These are phyloP conservation scores for Debaryomyces castellii DNA, from an alignment of 805 yeast genomes.

Conservation along the genomic window DNA sequence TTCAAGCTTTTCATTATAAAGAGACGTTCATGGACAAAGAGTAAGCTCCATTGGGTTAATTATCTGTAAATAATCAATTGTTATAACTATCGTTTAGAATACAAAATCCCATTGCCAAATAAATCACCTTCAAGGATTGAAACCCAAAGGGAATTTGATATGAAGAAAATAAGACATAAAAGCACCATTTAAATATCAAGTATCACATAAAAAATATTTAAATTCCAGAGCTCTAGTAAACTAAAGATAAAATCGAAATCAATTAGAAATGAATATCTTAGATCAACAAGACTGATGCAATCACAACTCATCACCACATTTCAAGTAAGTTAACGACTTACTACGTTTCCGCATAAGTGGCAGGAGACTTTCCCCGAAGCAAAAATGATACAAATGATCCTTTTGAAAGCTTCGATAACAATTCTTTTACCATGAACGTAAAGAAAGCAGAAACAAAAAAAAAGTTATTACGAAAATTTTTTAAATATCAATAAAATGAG, in stretches of 20 bases:
- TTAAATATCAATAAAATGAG: conserved; percentile 2
- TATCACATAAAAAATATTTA: conserved; percentile 1
- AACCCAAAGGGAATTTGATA: conserved; percentile 15
- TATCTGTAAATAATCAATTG: conserved; percentile 48
- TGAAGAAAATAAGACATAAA: not conserved
- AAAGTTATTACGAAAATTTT: conserved; percentile 1
- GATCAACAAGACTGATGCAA: not conserved
- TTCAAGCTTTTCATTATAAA: conserved; percentile 22
- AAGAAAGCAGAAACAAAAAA: conserved; percentile 18
- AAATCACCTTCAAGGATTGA: conserved; percentile 19
- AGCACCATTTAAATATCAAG: conserved; percentile 1
- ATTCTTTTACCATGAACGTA: conserved; percentile 72
- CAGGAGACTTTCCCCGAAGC: conserved; percentile 94
- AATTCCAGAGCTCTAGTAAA: conserved; percentile 16
- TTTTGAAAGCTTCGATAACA: conserved; percentile 74
- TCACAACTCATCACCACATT: not conserved
- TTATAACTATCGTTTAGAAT: conserved; percentile 74
- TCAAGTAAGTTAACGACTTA: conserved; percentile 30
- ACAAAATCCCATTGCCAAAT: conserved; percentile 63
- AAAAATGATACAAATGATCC: conserved; percentile 30
- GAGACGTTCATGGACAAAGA: conserved; percentile 66
- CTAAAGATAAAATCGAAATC: conserved; percentile 18
- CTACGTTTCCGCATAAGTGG: conserved; percentile 68
- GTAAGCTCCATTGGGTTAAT: conserved; percentile 87
- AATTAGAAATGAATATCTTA: conserved; percentile 11